Conservation (phyloP, 2,329 filamentous ascomycete species). For the Pseudocercospora macadamiae region DNA sequence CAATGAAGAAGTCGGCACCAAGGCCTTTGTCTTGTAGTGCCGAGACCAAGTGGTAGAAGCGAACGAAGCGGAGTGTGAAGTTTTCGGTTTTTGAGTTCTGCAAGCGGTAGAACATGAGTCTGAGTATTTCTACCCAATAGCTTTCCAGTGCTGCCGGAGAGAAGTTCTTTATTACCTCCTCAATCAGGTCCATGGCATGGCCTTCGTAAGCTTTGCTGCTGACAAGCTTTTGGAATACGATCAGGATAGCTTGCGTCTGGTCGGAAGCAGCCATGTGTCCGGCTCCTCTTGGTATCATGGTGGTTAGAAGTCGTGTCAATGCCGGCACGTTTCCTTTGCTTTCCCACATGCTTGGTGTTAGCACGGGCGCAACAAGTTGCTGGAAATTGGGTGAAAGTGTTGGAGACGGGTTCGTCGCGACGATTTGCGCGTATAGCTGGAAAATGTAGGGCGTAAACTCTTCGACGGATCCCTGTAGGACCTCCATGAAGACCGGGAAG, state of each 20-base stretch:
- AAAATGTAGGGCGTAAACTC: slow-evolving; percentile 98
- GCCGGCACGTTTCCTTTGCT: slow-evolving; percentile 91
- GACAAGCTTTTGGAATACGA: slow-evolving; percentile 91
- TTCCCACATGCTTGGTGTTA: slow-evolving; percentile 86
- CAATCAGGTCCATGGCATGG: slow-evolving; percentile 87
- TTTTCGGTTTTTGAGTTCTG: slow-evolving; percentile 77
- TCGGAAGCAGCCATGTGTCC: slow-evolving; percentile 74
- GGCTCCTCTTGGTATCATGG: slow-evolving; percentile 78
- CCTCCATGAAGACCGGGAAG: slow-evolving; percentile 79
- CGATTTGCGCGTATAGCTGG: slow-evolving; percentile 86
- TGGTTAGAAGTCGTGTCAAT: slow-evolving; percentile 78
- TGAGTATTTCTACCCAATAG: slow-evolving; percentile 79
- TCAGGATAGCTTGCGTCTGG: slow-evolving; percentile 84
- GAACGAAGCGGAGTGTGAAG: slow-evolving; percentile 83
- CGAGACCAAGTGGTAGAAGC: slow-evolving; percentile 92
- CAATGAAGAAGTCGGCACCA: slow-evolving; percentile 89
- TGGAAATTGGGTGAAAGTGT: slow-evolving; percentile 80
- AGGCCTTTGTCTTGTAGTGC: slow-evolving; percentile 78
- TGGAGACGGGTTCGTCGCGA: slow-evolving; percentile 82
- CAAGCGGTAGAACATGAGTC: slow-evolving; percentile 75
- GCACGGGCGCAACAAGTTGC: slow-evolving; percentile 73
- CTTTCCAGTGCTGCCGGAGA: slow-evolving; percentile 72
- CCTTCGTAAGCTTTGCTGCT: slow-evolving; percentile 80
- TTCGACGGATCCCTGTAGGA: slow-evolving; percentile 80
- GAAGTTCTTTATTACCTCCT: slow-evolving; percentile 74